These are phyloP conservation scores for Nannochloris sp. DNA, from an alignment of 139 green algal genomes.

Conservation along the genomic window DNA sequence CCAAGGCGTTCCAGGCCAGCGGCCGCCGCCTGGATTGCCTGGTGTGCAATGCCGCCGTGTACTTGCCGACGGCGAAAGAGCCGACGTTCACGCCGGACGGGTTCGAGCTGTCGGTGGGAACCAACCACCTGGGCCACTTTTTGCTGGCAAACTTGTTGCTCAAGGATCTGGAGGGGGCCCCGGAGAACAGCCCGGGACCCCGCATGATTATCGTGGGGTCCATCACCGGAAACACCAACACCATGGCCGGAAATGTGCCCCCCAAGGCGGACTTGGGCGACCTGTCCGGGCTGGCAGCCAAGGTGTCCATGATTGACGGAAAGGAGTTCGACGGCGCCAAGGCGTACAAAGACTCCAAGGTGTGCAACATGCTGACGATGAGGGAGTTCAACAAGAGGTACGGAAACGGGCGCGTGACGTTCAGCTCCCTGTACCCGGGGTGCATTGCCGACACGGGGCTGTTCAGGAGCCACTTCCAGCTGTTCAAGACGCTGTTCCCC, in stretches of 20 bases:
- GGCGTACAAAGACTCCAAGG: conserved; percentile 96
- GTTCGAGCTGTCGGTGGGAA: conserved; percentile 71
- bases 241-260: conserved; percentile 81
- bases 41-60: conserved; percentile 89
- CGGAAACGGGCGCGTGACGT: conserved; percentile 56
- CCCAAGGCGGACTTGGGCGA: conserved; percentile 87
- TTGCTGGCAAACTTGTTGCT: conserved; percentile 78
- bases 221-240: conserved; percentile 96
- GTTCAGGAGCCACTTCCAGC: conserved; percentile 75
- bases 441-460: conserved; percentile 92
- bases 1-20: conserved; percentile 50
- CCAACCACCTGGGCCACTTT: conserved; percentile 93
- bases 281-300: conserved; percentile 57
- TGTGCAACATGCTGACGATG: conserved; percentile 96
- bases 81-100: conserved; percentile 79
- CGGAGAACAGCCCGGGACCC: conserved; percentile 35
- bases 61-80: conserved; percentile 81
- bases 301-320: conserved; percentile 78
- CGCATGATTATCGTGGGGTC: conserved; percentile 85
- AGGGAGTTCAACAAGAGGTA: conserved; percentile 75
- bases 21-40: conserved; percentile 65
- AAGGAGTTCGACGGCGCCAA: conserved; percentile 86
- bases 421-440: conserved; percentile 86
- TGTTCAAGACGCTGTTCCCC: conserved; percentile 85
- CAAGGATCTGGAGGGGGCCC: conserved; percentile 63